phyloP scores from a whole-genome alignment of 2,329 filamentous ascomycete species.

The Herpotrichia juniperi region DNA sequence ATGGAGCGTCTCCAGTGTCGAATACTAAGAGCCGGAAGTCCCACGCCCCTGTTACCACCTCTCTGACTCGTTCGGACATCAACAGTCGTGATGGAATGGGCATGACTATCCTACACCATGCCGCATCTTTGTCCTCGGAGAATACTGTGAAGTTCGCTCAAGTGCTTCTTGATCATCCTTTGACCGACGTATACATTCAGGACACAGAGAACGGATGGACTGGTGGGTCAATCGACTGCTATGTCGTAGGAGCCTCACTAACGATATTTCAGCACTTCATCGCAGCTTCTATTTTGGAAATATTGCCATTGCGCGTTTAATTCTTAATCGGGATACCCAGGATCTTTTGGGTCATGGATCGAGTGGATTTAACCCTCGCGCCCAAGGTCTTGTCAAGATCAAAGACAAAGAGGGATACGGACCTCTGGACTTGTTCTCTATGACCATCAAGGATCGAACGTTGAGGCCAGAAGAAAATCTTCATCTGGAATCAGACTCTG shows the following conservation, averaged over 20 bases:
- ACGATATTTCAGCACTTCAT: conserved; percentile 68
- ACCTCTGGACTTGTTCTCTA: conserved; percentile 89
- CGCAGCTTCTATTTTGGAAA: conserved; percentile 90
- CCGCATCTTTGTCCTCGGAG: conserved; percentile 74
- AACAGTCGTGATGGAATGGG: conserved; percentile 85
- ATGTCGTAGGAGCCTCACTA: not conserved
- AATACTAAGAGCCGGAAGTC: conserved; percentile 42
- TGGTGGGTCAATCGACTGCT: not conserved
- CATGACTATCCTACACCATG: conserved; percentile 82
- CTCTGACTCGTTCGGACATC: conserved; percentile 69
- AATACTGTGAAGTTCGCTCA: conserved; percentile 76
- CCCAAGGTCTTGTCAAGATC: conserved; percentile 83
- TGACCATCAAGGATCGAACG: conserved; percentile 82
- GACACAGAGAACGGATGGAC: conserved; percentile 97
- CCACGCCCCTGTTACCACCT: conserved; percentile 32
- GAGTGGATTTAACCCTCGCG: conserved; percentile 63
- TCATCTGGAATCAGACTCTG: conserved; percentile 57
- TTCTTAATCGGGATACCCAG: conserved; percentile 78
- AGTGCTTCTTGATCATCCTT: conserved; percentile 79
- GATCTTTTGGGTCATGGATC: conserved; percentile 68
- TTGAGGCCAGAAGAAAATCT: conserved; percentile 51
- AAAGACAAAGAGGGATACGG: conserved; percentile 96
- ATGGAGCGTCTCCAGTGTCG: conserved; percentile 53
- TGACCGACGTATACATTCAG: conserved; percentile 83
- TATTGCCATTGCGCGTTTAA: conserved; percentile 79